These are phyloP conservation scores for Colletotrichum phormii DNA, from an alignment of 2,329 filamentous ascomycete genomes.

Conservation along the genomic window DNA sequence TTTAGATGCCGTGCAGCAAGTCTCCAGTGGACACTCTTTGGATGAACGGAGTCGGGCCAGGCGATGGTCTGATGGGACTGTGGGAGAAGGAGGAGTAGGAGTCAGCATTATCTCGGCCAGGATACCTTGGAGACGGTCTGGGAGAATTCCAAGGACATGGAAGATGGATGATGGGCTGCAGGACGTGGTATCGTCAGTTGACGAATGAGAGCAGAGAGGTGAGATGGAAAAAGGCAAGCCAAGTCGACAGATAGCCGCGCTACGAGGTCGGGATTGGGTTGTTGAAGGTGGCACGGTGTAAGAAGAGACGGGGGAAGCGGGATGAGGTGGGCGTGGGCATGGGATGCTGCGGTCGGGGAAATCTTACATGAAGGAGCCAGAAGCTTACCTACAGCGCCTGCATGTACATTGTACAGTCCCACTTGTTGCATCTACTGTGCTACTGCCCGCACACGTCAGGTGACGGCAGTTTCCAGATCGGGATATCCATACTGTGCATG, in stretches of 20 bases:
- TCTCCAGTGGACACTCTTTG: neutral
- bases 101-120: conserved; percentile 4
- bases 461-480: neutral
- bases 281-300: neutral
- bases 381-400: neutral
- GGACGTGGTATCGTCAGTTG: neutral
- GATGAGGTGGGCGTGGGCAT: too few species aligned
- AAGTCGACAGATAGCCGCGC: neutral
- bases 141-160: conserved; percentile 25
- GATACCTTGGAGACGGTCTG: neutral
- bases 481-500: neutral
- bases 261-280: conserved; percentile 31
- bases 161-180: conserved; percentile 24
- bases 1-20: neutral
- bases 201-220: conserved; percentile 4
- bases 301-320: neutral
- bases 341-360: neutral
- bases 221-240: neutral
- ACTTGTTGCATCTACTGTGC: neutral
- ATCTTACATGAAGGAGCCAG: conserved; percentile 6
- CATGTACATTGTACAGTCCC: neutral
- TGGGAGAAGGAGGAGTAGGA: neutral
- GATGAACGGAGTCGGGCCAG: conserved; percentile 13
- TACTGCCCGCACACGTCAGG: neutral
- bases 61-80: conserved; percentile 27